phyloP scores from a whole-genome alignment of 257 asterid genomes.

The Coffea eugenioides region DNA sequence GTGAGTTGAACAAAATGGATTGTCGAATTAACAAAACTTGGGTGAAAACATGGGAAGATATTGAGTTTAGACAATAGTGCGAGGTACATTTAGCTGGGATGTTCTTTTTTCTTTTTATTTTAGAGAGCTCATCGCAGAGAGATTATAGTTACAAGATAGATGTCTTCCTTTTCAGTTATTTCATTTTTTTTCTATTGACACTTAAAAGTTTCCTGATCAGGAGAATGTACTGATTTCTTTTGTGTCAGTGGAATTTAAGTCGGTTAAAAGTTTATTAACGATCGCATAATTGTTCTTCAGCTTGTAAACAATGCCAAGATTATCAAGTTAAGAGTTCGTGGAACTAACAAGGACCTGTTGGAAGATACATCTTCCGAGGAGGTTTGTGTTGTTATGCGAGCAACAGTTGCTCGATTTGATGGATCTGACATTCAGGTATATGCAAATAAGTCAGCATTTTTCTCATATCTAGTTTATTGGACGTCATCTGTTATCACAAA shows the following conservation, averaged over 20 bases:
- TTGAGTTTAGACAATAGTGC: not conserved
- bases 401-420: slow-evolving; percentile 81
- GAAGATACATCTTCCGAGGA: slow-evolving; percentile 69
- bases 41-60: not conserved
- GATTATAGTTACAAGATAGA: not conserved
- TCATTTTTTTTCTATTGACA: not conserved
- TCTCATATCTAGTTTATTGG: not conserved
- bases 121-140: not conserved
- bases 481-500: not conserved
- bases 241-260: no score
- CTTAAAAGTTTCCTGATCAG: no score
- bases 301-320: slow-evolving; percentile 70
- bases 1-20: not conserved
- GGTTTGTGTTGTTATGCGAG: slow-evolving; percentile 82
- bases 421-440: slow-evolving; percentile 87
- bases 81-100: not conserved
- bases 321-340: slow-evolving; percentile 79
- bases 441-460: not conserved
- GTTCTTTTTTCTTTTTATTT: not conserved
- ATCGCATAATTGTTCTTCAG: slow-evolving; percentile 33
- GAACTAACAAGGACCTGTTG: slow-evolving; percentile 56
- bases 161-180: not conserved
- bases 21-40: not conserved
- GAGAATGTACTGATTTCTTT: no score
- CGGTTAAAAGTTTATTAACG: no score